Percentiles rank a stretch among this genome's conserved stretches.
Conservation (phyloP, 2,329 filamentous ascomycete genomes). For the Trichoderma polysporum region DNA sequence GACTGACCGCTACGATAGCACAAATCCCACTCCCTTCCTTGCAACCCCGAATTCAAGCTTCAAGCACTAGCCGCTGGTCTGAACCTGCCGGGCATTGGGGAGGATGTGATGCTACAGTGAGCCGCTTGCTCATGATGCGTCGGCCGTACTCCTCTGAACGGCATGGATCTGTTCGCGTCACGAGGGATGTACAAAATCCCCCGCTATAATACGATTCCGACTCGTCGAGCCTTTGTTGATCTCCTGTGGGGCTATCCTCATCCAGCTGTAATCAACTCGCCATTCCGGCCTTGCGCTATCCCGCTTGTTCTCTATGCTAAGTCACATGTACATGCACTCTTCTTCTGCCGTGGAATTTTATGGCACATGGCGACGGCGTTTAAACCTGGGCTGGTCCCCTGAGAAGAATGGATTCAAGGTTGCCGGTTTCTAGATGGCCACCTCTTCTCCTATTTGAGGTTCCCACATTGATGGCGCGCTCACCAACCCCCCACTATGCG, state of each 20-base stretch:
- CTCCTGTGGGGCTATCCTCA: not conserved
- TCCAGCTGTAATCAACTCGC: not conserved
- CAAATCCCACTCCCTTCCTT: slow-evolving; percentile 81
- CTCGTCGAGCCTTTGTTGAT: not conserved
- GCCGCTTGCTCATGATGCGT: not conserved
- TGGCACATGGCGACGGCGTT: slow-evolving; percentile 21
- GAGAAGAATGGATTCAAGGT: slow-evolving; percentile 6
- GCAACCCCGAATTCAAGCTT: slow-evolving; percentile 74
- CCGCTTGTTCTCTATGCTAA: not conserved
- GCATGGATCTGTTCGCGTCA: not conserved
- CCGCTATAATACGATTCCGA: not conserved
- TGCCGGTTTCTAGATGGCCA: not conserved
- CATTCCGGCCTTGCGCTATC: not conserved
- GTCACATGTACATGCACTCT: not conserved
- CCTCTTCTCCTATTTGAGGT: not conserved
- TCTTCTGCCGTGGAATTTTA: not conserved
- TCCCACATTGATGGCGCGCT: slow-evolving; percentile 14
- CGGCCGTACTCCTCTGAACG: not conserved
- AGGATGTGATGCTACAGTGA: slow-evolving; percentile 44
- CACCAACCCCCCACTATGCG: slow-evolving; percentile 2
- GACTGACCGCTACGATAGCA: slow-evolving; percentile 49
- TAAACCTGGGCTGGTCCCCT: not conserved
- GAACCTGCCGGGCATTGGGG: slow-evolving; percentile 44
- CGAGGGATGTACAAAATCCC: not conserved
- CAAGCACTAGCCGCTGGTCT: slow-evolving; percentile 47